Conservation (phyloP, 495 filamentous ascomycete species). For the Lophium mytilinum region DNA sequence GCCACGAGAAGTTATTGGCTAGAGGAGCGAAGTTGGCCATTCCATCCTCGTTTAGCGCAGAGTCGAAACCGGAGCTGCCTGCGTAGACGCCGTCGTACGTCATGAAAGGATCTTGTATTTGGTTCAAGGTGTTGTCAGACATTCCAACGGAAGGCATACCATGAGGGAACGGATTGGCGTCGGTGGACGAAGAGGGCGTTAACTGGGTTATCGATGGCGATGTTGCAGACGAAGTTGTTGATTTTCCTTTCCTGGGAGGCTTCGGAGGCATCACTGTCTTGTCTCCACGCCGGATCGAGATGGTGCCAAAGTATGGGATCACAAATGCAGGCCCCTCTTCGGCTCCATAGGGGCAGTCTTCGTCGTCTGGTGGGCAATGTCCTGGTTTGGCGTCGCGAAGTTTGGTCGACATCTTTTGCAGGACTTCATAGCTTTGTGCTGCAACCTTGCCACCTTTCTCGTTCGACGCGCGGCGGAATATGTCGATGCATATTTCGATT, state of each 20-base stretch:
- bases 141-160: neutral
- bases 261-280: neutral
- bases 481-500: slow-evolving; percentile 36
- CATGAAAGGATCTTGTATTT: slow-evolving; percentile 16
- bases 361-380: neutral
- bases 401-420: slow-evolving; percentile 35
- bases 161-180: slow-evolving; percentile 7
- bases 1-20: slow-evolving; percentile 21
- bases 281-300: slow-evolving; percentile 22
- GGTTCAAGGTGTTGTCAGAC: slow-evolving; percentile 1
- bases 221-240: neutral
- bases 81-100: slow-evolving; percentile 29
- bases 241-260: neutral
- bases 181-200: neutral
- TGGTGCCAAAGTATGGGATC: slow-evolving; percentile 28
- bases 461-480: slow-evolving; percentile 35
- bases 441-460: slow-evolving; percentile 43
- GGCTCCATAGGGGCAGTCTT: neutral
- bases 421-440: slow-evolving; percentile 38
- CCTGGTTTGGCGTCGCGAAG: slow-evolving; percentile 3
- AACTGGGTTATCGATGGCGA: neutral
- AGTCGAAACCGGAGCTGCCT: slow-evolving; percentile 8
- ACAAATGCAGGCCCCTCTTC: slow-evolving; percentile 12
- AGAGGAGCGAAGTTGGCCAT: slow-evolving; percentile 20
- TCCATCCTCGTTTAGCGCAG: slow-evolving; percentile 19